A percentile compares a stretch with the other conserved stretches of the same genome.
phyloP scores from a whole-genome alignment of 2,329 filamentous ascomycete species.

The Rhinocladiella similis region DNA sequence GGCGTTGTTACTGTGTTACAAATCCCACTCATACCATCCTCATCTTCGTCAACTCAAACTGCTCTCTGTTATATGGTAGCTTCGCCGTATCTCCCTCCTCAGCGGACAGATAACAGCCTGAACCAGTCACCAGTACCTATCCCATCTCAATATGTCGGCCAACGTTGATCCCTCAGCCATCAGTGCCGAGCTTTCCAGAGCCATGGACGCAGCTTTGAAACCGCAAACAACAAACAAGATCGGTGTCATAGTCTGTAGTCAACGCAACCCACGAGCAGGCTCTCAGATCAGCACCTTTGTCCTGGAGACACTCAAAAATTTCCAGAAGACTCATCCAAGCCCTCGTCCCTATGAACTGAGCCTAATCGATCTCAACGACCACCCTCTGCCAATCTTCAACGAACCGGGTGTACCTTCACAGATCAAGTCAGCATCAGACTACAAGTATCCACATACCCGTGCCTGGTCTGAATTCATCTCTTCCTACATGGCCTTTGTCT shows the following conservation, averaged over 20 bases:
- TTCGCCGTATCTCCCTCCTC: no score
- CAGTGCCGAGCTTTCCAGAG: background rate
- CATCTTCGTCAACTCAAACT: no score
- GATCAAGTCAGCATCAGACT: slow-evolving; percentile 35
- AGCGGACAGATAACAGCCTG: background rate
- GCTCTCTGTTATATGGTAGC: no score
- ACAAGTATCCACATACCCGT: slow-evolving; percentile 38
- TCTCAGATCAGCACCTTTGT: slow-evolving; percentile 37
- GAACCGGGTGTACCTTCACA: slow-evolving; percentile 40
- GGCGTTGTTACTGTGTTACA: no score
- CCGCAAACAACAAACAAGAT: slow-evolving; percentile 24
- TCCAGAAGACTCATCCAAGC: slow-evolving; percentile 5
- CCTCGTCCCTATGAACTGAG: slow-evolving; percentile 25
- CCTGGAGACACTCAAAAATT: slow-evolving; percentile 27
- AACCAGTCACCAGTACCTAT: background rate
- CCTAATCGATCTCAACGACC: slow-evolving; percentile 35
- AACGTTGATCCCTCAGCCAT: background rate
- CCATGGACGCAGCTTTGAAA: slow-evolving; percentile 2
- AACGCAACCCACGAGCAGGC: slow-evolving; percentile 38
- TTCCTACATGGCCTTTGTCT: slow-evolving; percentile 41
- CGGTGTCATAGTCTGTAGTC: slow-evolving; percentile 39
- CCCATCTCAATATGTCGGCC: background rate
- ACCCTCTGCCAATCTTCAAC: slow-evolving; percentile 40
- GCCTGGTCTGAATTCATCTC: slow-evolving; percentile 40
- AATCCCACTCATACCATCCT: no score